Percentiles rank a stretch among this genome's conserved stretches.
These are phyloP conservation scores for Scolecobasidium constrictum DNA, from an alignment of 2,329 filamentous ascomycete genomes.

Conservation along the genomic window DNA sequence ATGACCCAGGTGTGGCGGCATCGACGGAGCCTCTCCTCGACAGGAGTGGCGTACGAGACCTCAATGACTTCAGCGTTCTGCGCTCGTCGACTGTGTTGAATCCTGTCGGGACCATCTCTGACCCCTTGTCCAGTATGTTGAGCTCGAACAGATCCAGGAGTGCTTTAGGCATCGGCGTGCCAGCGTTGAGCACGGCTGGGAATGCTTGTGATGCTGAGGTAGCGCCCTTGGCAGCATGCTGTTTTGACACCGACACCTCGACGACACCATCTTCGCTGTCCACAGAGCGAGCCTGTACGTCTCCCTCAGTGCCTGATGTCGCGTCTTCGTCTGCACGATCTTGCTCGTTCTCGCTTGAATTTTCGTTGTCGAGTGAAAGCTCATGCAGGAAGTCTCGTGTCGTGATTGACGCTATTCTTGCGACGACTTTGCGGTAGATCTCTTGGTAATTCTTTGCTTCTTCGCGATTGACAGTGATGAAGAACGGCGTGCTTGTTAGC, in stretches of 20 bases:
- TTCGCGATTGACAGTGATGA: slow-evolving; percentile 63
- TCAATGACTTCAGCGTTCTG: slow-evolving; percentile 45
- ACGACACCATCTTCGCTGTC: slow-evolving; percentile 86
- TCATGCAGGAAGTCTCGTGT: slow-evolving; percentile 55
- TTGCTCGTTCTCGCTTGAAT: slow-evolving; percentile 19
- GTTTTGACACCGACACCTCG: slow-evolving; percentile 63
- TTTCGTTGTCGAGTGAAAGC: slow-evolving; percentile 31
- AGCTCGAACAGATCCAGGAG: slow-evolving; percentile 69
- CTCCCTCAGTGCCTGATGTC: slow-evolving; percentile 57
- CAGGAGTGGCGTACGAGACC: slow-evolving; percentile 30
- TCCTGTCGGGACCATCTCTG: slow-evolving; percentile 56
- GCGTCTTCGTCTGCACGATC: slow-evolving; percentile 54
- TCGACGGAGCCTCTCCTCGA: background rate
- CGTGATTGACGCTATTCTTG: slow-evolving; percentile 65
- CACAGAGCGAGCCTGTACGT: slow-evolving; percentile 66
- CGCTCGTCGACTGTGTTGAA: slow-evolving; percentile 53
- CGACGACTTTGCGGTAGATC: slow-evolving; percentile 71
- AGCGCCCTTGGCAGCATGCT: slow-evolving; percentile 14
- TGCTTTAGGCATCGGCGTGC: slow-evolving; percentile 48
- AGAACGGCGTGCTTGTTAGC: slow-evolving; percentile 43
- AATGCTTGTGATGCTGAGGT: slow-evolving; percentile 26
- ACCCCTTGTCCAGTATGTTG: slow-evolving; percentile 47
- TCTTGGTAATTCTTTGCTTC: slow-evolving; percentile 59
- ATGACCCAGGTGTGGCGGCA: background rate
- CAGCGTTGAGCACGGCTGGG: slow-evolving; percentile 42